Conservation (phyloP, 768 basidiomycete species). For the Russula ochroleuca region DNA sequence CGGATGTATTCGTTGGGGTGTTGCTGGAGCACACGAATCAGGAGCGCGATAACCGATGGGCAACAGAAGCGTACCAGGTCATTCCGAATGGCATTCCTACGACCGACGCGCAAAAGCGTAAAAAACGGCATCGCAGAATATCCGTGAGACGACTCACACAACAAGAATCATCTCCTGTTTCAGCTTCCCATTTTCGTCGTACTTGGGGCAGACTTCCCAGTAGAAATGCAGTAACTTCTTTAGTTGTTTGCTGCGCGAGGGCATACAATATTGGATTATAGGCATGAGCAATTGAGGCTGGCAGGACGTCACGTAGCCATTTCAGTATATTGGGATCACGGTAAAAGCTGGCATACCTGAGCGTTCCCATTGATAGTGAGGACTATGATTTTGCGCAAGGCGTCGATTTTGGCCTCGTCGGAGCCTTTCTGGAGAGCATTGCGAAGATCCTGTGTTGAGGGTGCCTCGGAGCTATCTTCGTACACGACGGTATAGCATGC, state of each 20-base stretch:
- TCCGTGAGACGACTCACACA: conserved; percentile 57
- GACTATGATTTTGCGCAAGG: conserved; percentile 89
- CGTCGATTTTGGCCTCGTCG: conserved; percentile 95
- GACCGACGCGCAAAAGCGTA: conserved; percentile 1
- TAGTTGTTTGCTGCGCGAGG: conserved; percentile 89
- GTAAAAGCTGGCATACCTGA: conserved; percentile 52
- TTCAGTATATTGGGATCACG: conserved; percentile 1
- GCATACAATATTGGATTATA: conserved; percentile 96
- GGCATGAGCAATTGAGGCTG: conserved; percentile 95
- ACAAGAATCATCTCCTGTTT: conserved; percentile 99
- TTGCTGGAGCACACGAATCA: conserved; percentile 53
- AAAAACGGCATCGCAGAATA: conserved; percentile 14
- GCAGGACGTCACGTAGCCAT: not conserved
- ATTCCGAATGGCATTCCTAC: conserved; percentile 93
- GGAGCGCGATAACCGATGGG: not conserved
- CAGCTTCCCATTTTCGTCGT: conserved; percentile 93
- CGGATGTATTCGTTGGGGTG: conserved; percentile 99
- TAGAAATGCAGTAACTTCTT: conserved; percentile 97
- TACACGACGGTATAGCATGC: conserved; percentile 77
- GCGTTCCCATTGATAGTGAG: conserved; percentile 93
- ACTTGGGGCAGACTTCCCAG: conserved; percentile 97
- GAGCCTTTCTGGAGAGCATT: conserved; percentile 88
- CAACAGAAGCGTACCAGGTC: conserved; percentile 65
- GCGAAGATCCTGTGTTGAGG: conserved; percentile 78
- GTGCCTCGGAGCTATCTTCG: conserved; percentile 68